Percentiles rank a stretch among this genome's conserved stretches.
phyloP scores from a whole-genome alignment of 1,139 yeast genomes.

The Sugiyamaella paludigena region DNA sequence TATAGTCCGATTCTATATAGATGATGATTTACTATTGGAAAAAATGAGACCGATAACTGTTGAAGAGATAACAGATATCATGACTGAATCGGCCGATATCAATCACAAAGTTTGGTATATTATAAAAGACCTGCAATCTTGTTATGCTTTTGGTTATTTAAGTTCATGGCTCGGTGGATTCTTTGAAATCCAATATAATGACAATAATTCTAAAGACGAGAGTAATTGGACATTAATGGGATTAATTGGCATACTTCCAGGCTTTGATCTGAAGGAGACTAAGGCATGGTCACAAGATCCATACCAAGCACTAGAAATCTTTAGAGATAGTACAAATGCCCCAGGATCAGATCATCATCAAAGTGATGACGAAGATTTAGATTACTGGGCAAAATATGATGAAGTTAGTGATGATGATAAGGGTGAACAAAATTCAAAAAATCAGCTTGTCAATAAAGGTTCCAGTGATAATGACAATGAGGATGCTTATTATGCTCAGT shows the following conservation, averaged over 20 bases:
- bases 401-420: conserved; percentile 18
- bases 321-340: too few relatives aligned
- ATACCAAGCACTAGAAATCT: too few relatives aligned
- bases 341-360: too few relatives aligned
- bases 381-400: conserved; percentile 15
- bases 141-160: conserved; percentile 2
- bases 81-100: conserved; percentile 6
- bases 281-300: too few relatives aligned
- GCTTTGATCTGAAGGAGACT: background rate
- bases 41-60: background rate
- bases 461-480: background rate
- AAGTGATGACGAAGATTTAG: conserved; percentile 3
- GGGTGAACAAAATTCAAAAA: conserved; percentile 1
- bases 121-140: conserved; percentile 1
- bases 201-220: background rate
- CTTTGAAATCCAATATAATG: background rate
- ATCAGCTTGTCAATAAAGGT: background rate
- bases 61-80: conserved; percentile 1
- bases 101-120: conserved; percentile 7
- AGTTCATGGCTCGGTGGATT: conserved; percentile 8
- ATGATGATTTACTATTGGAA: background rate
- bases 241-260: conserved; percentile 1
- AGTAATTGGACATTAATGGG: conserved; percentile 11
- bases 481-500: conserved; percentile 4
- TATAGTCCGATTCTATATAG: conserved; percentile 1